Conservation (phyloP, 2,329 filamentous ascomycete species). For the Colletotrichum destructivum region DNA sequence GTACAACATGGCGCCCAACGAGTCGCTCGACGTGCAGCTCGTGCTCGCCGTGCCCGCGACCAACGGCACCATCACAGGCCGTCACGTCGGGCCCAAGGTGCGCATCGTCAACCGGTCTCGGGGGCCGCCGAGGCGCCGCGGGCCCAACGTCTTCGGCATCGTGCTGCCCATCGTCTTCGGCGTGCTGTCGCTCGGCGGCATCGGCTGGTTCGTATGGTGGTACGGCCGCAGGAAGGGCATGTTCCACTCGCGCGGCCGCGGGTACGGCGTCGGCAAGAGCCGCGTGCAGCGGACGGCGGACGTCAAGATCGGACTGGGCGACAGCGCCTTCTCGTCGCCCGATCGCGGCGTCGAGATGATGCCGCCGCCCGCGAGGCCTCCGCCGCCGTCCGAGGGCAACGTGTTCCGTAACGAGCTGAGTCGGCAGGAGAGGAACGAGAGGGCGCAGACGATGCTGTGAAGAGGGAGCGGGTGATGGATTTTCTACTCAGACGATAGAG, state of each 20-base stretch:
- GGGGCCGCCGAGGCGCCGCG: not conserved
- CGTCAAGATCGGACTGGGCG: slow-evolving; percentile 23
- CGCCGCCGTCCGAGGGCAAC: slow-evolving; percentile 18
- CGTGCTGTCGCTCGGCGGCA: slow-evolving; percentile 25
- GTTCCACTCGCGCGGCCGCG: slow-evolving; percentile 34
- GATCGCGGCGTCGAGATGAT: slow-evolving; percentile 41
- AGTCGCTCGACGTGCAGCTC: slow-evolving; percentile 35
- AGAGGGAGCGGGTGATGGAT: not conserved
- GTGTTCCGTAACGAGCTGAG: slow-evolving; percentile 39
- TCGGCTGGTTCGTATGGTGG: slow-evolving; percentile 40
- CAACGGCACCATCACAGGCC: slow-evolving; percentile 30
- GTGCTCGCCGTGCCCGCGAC: slow-evolving; percentile 33
- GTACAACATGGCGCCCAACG: slow-evolving; percentile 24
- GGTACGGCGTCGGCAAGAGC: slow-evolving; percentile 42
- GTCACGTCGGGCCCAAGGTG: slow-evolving; percentile 38
- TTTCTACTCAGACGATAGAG: not conserved
- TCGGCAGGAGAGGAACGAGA: slow-evolving; percentile 38
- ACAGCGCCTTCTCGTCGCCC: slow-evolving; percentile 31
- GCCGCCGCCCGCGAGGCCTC: slow-evolving; percentile 34
- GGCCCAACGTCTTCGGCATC: slow-evolving; percentile 33
- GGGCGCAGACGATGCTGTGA: slow-evolving; percentile 28
- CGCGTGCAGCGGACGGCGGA: slow-evolving; percentile 34
- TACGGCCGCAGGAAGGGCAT: slow-evolving; percentile 34
- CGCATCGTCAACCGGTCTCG: slow-evolving; percentile 17
- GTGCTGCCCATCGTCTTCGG: slow-evolving; percentile 40